Base-by-base conservation (phyloP, 257 asterid species). In the Ophiorrhiza pumila region DNA sequence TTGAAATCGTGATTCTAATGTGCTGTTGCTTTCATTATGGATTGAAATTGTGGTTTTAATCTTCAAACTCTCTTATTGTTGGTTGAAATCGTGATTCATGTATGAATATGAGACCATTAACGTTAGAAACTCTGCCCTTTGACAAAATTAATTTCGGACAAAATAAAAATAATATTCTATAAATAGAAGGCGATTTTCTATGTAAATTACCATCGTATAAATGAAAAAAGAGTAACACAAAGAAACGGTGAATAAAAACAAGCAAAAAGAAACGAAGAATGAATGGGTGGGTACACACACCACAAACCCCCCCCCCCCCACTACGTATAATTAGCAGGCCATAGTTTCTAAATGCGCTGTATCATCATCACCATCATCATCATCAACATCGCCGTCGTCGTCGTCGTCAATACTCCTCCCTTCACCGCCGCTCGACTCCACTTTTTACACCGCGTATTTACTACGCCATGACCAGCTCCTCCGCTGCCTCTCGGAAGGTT, bases 401-500 rank as follows among this genome's bases (percentile, higher is more conserved):
- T 63, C 76, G 22, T 43, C 77, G 50, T 59, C 79, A 46, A 34
- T 32, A 6, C 37, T 39, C 12, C 31, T 1, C 37, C 50, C 34
- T 55, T 34, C 64, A 7, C 29, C 32, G 32, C 52, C 66, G 20
- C 55, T 9, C 45, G 29, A 20, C 59, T 8, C 78, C 39, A 20
- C 69, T 47, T 34, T 11, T 50, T 7, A 64, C 65, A n/a, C 32
- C 63, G 43, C 39, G 72, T 42, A 14, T 15, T 35, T 34, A 41
- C 32, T 9, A 79, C 74, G 75, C 82, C 77, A 83, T 83, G 87
- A 77, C 81, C 56, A 75, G 71, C 78, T 80, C 87, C 75, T 77
- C 87, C 32, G 75, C 84, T 46, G 45, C 84, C 76, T 64, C 84
- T 49, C 81, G 81, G 68, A 83, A 80, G 84, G 87, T 83, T 50